A percentile compares a stretch with the other conserved stretches of the same genome.
These are phyloP conservation scores for Leccinum ochraceum DNA, from an alignment of 768 basidiomycete genomes.

Conservation along the genomic window DNA sequence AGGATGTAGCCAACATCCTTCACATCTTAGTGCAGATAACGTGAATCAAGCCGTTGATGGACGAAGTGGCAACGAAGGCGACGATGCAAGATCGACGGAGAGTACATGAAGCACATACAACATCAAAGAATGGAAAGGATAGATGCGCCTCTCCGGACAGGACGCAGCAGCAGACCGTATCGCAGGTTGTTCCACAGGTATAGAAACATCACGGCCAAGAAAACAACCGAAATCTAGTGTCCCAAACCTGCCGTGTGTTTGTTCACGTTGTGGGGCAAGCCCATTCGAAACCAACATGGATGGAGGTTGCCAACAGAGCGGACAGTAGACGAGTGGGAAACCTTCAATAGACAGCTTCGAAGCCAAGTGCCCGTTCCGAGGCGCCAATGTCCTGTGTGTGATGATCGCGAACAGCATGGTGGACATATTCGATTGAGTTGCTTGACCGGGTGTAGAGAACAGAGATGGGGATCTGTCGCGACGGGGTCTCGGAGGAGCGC, in stretches of 20 bases:
- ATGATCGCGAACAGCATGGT: constrained; percentile 23
- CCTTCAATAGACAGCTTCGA: constrained; percentile 18
- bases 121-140: constrained; percentile 29
- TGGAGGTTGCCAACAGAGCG: constrained; percentile 22
- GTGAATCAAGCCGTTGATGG: constrained; percentile 19
- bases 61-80: constrained; percentile 19
- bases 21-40: constrained; percentile 68
- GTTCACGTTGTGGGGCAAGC: constrained; percentile 18
- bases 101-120: constrained; percentile 35
- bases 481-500: too few relatives aligned
- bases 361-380: constrained; percentile 22
- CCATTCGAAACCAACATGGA: constrained; percentile 25
- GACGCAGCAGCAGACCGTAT: constrained; percentile 24
- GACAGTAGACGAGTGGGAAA: constrained; percentile 26
- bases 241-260: constrained; percentile 25
- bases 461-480: too few relatives aligned
- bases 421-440: too few relatives aligned
- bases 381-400: constrained; percentile 26
- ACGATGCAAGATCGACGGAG: constrained; percentile 13
- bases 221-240: constrained; percentile 27
- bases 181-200: constrained; percentile 19
- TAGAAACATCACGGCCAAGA: constrained; percentile 26
- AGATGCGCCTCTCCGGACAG: constrained; percentile 35
- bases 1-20: constrained; percentile 99
- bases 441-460: too few relatives aligned